Percentiles rank a stretch among this genome's conserved stretches.
phyloP scores from a whole-genome alignment of 768 basidiomycete species.

The Pisolithus microcarpus region DNA sequence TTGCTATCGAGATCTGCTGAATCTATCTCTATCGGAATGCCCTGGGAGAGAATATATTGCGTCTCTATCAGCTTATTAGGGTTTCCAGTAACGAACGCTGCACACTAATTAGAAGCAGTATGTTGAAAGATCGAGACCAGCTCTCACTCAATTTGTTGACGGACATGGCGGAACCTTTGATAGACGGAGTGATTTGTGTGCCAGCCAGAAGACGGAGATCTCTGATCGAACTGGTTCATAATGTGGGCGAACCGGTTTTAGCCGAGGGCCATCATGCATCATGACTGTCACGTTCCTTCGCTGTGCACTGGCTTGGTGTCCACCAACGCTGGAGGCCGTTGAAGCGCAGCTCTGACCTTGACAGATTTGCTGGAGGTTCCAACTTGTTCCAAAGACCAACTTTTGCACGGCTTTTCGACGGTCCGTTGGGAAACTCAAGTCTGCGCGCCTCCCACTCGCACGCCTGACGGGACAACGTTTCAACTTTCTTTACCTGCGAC shows the following conservation, averaged over 20 bases:
- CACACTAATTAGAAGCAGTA: conserved; percentile 8
- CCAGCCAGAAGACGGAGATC: not conserved
- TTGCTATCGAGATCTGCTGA: conserved; percentile 74
- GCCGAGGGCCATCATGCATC: too few species aligned
- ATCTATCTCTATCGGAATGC: conserved; percentile 64
- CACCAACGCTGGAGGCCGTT: too few species aligned
- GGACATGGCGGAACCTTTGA: conserved; percentile 21
- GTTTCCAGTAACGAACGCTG: conserved; percentile 94
- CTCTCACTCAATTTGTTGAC: conserved; percentile 19
- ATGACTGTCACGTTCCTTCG: too few species aligned
- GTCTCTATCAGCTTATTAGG: conserved; percentile 89
- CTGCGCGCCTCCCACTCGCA: not conserved
- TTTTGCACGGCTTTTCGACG: too few species aligned
- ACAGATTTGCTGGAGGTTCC: too few species aligned
- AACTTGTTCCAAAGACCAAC: too few species aligned
- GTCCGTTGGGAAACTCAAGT: not conserved
- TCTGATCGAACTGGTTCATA: not conserved
- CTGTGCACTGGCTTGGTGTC: not conserved
- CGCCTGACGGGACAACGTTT: not conserved
- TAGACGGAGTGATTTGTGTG: too few species aligned
- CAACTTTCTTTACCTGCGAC: not conserved
- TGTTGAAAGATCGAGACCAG: not conserved
- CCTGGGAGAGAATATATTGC: conserved; percentile 66
- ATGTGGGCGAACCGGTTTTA: not conserved
- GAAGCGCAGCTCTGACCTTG: too few species aligned